Percentiles rank a stretch among this genome's conserved stretches.
Conservation (phyloP, 768 basidiomycete species). For the Ramaria rubella region DNA sequence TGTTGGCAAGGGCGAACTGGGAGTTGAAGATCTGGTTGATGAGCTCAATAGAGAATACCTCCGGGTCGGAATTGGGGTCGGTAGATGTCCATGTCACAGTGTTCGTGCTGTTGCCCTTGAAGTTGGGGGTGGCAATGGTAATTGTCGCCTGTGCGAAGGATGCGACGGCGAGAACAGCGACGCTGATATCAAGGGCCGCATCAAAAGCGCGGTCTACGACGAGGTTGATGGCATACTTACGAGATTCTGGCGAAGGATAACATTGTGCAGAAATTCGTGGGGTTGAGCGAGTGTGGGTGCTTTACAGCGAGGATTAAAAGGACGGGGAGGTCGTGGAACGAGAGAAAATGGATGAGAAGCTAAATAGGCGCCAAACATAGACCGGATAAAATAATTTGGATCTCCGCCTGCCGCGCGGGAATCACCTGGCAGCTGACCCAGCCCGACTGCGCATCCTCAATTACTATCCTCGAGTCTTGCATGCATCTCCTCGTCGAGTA, state of each 20-base stretch:
- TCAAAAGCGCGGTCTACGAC: not conserved
- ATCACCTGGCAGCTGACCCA: too few relatives aligned
- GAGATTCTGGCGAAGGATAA: not conserved
- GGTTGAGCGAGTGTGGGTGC: not conserved
- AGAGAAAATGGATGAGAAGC: not conserved
- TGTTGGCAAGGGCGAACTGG: conserved; percentile 7
- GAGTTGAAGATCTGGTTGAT: not conserved
- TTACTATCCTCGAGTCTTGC: too few relatives aligned
- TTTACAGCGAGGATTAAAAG: not conserved
- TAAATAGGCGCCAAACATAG: not conserved
- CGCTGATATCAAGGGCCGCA: not conserved
- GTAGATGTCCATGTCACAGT: conserved; percentile 4
- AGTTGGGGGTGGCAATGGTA: not conserved
- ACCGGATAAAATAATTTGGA: not conserved
- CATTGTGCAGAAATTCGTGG: not conserved
- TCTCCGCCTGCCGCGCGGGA: too few relatives aligned
- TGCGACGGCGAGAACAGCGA: conserved; percentile 5
- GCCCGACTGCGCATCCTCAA: too few relatives aligned
- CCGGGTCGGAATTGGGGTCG: conserved; percentile 1
- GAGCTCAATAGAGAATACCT: not conserved
- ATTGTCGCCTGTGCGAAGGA: conserved; percentile 7
- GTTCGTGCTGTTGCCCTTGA: not conserved
- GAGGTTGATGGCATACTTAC: not conserved
- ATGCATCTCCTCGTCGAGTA: too few relatives aligned
- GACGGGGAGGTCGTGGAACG: not conserved